phyloP scores from a whole-genome alignment of 768 basidiomycete genomes.

The Tricholomella constricta region DNA sequence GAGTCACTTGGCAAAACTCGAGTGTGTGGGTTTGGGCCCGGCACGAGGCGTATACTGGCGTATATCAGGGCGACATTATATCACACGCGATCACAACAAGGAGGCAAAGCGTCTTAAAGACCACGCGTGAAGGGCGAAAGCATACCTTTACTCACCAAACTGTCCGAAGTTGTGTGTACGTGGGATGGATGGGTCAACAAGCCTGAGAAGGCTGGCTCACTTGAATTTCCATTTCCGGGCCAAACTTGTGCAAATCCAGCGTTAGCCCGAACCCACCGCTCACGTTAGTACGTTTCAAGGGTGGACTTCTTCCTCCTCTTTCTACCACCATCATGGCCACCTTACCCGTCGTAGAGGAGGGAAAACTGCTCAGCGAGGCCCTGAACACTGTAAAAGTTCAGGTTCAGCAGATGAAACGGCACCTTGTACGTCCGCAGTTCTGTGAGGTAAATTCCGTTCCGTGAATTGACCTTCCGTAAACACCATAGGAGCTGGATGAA shows the following conservation, averaged over 20 bases:
- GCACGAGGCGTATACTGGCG: too few relatives aligned
- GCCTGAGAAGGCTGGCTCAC: too few relatives aligned
- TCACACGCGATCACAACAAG: too few relatives aligned
- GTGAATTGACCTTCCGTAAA: constrained; percentile 1
- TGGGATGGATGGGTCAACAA: too few relatives aligned
- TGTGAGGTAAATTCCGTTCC: not conserved
- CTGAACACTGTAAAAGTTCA: constrained; percentile 87
- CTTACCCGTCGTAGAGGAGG: constrained; percentile 66
- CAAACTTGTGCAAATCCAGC: constrained; percentile 12
- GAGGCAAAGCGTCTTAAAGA: too few relatives aligned
- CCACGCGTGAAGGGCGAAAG: too few relatives aligned
- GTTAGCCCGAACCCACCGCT: not conserved
- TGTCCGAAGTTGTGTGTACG: too few relatives aligned
- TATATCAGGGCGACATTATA: too few relatives aligned
- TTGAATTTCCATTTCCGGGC: constrained; percentile 1
- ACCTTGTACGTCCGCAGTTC: constrained; percentile 61
- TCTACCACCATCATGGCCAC: constrained; percentile 21
- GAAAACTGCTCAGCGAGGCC: constrained; percentile 82
- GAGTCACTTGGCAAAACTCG: too few relatives aligned
- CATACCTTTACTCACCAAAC: too few relatives aligned
- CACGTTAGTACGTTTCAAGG: not conserved
- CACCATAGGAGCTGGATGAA: constrained; percentile 81
- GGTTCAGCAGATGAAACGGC: constrained; percentile 93
- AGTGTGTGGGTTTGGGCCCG: too few relatives aligned
- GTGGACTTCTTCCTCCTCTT: constrained; percentile 9